Evolutionary conservation across 2,329 filamentous ascomycete species (phyloP).

Genomic region (Fusarium kyushuense): DNA sequence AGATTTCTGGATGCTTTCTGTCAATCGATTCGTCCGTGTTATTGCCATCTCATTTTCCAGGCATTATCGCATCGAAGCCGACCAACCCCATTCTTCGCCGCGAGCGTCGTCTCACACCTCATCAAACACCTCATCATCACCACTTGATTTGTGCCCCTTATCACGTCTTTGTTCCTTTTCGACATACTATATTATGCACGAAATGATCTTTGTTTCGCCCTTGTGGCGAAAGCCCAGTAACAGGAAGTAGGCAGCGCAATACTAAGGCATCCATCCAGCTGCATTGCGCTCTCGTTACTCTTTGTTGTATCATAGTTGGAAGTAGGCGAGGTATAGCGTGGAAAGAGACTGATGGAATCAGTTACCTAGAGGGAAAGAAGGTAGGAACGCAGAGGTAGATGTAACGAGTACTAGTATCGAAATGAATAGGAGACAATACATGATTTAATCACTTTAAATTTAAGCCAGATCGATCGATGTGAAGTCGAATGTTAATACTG

Average conservation of each 20-base stretch:
- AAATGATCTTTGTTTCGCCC: slow-evolving; percentile 7
- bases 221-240: slow-evolving; percentile 4
- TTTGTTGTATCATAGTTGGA: slow-evolving; percentile 39
- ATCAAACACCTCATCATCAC: slow-evolving; percentile 5
- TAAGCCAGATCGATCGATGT: not conserved
- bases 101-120: not conserved
- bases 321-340: not conserved
- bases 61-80: slow-evolving; percentile 7
- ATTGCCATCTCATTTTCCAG: slow-evolving; percentile 10
- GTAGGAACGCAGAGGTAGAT: slow-evolving; percentile 12
- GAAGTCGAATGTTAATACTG: not conserved
- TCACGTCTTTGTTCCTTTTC: not conserved
- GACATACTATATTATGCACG: slow-evolving; percentile 35
- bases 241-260: slow-evolving; percentile 7
- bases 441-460: slow-evolving; percentile 16
- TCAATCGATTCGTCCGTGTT: slow-evolving; percentile 11
- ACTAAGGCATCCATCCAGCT: not conserved
- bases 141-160: slow-evolving; percentile 11
- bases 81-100: not conserved
- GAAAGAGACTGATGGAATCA: slow-evolving; percentile 6
- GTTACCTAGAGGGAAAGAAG: not conserved
- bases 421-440: slow-evolving; percentile 24
- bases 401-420: slow-evolving; percentile 21
- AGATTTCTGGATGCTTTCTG: slow-evolving; percentile 42
- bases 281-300: slow-evolving; percentile 23